phyloP scores from a whole-genome alignment of 805 yeast genomes.

The Tetrapisispora phaffii region DNA sequence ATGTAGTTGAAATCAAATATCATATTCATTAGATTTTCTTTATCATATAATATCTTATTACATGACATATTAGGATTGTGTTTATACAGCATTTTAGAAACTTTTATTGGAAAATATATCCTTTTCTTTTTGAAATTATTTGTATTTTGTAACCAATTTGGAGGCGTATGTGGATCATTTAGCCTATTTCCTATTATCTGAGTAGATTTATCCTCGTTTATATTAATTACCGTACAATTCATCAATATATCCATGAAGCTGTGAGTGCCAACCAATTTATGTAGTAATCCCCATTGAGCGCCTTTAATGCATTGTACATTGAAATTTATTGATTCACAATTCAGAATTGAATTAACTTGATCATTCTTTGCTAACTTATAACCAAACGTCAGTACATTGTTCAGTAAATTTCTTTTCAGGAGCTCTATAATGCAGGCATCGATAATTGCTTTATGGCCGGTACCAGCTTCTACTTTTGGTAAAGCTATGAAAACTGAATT shows the following conservation, averaged over 20 bases:
- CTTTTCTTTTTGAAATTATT: not conserved
- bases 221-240: slow-evolving; percentile 28
- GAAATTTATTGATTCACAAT: slow-evolving; percentile 31
- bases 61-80: not conserved
- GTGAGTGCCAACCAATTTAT: slow-evolving; percentile 31
- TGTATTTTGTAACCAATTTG: slow-evolving; percentile 7
- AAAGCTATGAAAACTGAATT: slow-evolving; percentile 5
- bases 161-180: slow-evolving; percentile 13
- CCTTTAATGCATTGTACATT: slow-evolving; percentile 34
- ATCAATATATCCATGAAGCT: slow-evolving; percentile 34
- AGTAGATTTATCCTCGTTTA: slow-evolving; percentile 2
- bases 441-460: slow-evolving; percentile 29
- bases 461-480: slow-evolving; percentile 4
- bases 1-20: slow-evolving; percentile 18
- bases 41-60: slow-evolving; percentile 6
- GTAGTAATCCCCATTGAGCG: slow-evolving; percentile 36
- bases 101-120: not conserved
- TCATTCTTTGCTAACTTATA: slow-evolving; percentile 30
- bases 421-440: slow-evolving; percentile 34
- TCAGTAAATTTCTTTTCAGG: slow-evolving; percentile 16
- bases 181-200: slow-evolving; percentile 20
- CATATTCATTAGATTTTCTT: slow-evolving; percentile 5
- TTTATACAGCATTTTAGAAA: slow-evolving; percentile 2
- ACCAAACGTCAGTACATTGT: slow-evolving; percentile 37
- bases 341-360: slow-evolving; percentile 22